Percentiles rank a stretch among this genome's conserved stretches.
Conservation (phyloP, 768 basidiomycete genomes). For the Antrodiella citrinella region DNA sequence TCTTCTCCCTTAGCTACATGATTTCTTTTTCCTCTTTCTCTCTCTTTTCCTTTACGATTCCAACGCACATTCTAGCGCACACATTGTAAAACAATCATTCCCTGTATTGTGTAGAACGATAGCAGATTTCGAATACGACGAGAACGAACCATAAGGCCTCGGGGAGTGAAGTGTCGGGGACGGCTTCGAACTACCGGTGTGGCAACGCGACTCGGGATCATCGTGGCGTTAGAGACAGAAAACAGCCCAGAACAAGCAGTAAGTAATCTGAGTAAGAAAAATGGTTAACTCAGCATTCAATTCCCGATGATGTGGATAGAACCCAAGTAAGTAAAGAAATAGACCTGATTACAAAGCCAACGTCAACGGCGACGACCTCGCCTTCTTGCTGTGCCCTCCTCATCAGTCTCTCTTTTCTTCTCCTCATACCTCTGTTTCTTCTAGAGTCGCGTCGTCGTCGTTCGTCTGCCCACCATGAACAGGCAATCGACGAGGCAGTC, state of each 20-base stretch:
- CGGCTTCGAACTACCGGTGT: too few relatives aligned
- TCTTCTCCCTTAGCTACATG: not conserved
- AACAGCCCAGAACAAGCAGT: not conserved
- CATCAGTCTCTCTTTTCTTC: not conserved
- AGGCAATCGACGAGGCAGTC: conserved; percentile 44
- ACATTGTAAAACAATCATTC: not conserved
- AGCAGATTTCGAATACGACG: too few relatives aligned
- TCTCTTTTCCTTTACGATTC: not conserved
- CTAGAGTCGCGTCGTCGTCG: conserved; percentile 1
- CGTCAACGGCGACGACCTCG: not conserved
- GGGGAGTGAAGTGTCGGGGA: too few relatives aligned
- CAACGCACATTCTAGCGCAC: not conserved
- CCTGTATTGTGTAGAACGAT: not conserved
- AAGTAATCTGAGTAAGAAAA: not conserved
- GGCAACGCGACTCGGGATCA: too few relatives aligned
- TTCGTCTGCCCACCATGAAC: conserved; percentile 23
- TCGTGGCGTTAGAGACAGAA: not conserved
- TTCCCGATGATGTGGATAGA: not conserved
- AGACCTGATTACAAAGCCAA: too few relatives aligned
- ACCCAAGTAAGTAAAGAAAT: not conserved
- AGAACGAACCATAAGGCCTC: too few relatives aligned
- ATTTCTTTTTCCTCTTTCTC: not conserved
- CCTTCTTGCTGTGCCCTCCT: not conserved
- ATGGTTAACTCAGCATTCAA: not conserved
- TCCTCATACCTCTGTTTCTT: not conserved